Percentiles rank a stretch among this genome's conserved stretches.
phyloP scores from a whole-genome alignment of 345 rosid species.

The Eucalyptus marginata region DNA sequence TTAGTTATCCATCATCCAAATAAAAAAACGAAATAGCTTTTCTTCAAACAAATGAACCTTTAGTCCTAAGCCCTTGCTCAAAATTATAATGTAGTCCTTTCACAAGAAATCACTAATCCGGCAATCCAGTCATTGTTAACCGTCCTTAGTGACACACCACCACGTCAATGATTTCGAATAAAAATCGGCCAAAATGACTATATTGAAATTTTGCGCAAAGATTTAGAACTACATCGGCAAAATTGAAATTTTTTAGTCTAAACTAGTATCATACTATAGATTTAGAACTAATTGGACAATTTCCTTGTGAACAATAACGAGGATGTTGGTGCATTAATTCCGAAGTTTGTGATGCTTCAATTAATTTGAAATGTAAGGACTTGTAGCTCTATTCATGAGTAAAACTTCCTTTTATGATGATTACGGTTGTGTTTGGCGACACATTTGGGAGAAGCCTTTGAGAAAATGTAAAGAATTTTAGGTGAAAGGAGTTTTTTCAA shows the following conservation, averaged over 20 bases:
- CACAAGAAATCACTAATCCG: fast-evolving
- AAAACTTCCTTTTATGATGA: too few relatives aligned
- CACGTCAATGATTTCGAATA: fast-evolving
- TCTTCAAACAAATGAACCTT: fast-evolving
- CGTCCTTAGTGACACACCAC: not conserved
- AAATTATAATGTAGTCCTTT: not conserved
- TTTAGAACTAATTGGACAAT: not conserved
- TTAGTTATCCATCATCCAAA: not conserved
- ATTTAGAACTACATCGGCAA: not conserved
- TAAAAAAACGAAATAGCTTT: not conserved
- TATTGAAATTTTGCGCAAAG: not conserved
- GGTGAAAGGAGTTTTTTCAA: too few relatives aligned
- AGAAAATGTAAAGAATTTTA: too few relatives aligned
- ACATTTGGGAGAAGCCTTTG: too few relatives aligned
- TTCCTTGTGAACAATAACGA: not conserved
- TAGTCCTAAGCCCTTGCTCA: not conserved
- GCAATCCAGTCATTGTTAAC: fast-evolving
- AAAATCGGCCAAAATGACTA: not conserved
- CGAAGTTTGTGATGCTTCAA: not conserved
- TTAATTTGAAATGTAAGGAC: not conserved
- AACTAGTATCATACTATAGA: not conserved
- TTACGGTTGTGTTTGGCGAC: too few relatives aligned
- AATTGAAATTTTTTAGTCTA: not conserved
- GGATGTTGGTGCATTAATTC: not conserved
- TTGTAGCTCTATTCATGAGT: not conserved